phyloP scores from a whole-genome alignment of 164 flowering plant species.

The Magnolia officinalis region DNA sequence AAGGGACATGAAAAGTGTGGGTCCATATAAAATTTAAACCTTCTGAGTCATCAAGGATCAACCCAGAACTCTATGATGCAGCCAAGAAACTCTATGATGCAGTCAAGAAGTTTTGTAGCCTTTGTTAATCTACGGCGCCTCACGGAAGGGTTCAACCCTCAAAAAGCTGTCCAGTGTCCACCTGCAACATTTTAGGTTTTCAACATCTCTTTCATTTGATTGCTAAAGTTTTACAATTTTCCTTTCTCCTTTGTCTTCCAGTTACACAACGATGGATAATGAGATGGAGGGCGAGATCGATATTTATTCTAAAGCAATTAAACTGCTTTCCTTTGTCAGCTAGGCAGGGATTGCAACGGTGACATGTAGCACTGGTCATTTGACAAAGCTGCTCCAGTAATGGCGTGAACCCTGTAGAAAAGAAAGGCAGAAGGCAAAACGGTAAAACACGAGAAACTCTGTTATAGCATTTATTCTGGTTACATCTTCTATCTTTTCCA shows the following conservation, averaged over 20 bases:
- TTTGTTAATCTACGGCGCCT: no score
- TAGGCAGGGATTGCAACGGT: not conserved
- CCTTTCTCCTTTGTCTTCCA: not conserved
- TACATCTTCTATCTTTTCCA: not conserved
- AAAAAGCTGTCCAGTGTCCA: no score
- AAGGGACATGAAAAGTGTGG: no score
- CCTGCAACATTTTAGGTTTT: not conserved
- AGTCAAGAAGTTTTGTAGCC: no score
- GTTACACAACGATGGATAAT: not conserved
- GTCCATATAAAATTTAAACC: no score
- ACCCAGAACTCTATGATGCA: no score
- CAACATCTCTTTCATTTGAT: not conserved
- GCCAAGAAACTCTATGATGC: no score
- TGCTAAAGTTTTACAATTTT: not conserved
- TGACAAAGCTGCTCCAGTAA: not conserved
- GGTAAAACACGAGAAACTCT: not conserved
- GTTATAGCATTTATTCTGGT: not conserved
- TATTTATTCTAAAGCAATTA: no score
- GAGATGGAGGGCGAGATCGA: not conserved
- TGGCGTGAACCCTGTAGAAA: no score
- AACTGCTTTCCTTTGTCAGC: not conserved
- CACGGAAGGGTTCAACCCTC: no score
- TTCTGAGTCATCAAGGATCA: no score
- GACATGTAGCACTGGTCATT: not conserved
- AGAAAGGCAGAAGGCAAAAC: not conserved